These are phyloP conservation scores for Fraxinus angustifolia DNA, from an alignment of 305 asterid species.

Conservation along the genomic window DNA sequence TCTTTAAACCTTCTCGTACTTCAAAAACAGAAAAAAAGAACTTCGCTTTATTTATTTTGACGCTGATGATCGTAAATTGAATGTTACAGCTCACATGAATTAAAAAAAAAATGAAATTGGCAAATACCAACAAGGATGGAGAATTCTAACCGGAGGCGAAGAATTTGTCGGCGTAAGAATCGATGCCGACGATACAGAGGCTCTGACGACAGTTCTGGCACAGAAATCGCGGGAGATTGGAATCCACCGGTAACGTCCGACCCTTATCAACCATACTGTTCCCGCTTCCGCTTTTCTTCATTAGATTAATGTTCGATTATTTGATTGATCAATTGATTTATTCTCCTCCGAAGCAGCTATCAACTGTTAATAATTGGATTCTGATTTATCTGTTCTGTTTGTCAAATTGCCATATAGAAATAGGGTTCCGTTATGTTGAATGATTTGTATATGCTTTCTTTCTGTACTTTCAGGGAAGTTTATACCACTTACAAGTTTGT, in stretches of 20 bases:
- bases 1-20: not conserved
- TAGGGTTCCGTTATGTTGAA: not conserved
- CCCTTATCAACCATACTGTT: slow-evolving; percentile 50
- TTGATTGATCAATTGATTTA: not conserved
- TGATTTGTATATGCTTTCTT: not conserved
- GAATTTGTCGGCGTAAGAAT: slow-evolving; percentile 70
- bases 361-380: not conserved
- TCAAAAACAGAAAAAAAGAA: not conserved
- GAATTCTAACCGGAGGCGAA: slow-evolving; percentile 53
- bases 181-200: slow-evolving; percentile 72
- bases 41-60: not conserved
- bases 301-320: slow-evolving; percentile 28
- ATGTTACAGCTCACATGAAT: not conserved
- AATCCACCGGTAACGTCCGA: slow-evolving; percentile 82
- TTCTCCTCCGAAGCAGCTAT: not conserved
- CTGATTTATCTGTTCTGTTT: not conserved
- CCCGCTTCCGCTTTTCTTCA: slow-evolving; percentile 48
- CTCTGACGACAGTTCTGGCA: slow-evolving; percentile 93
- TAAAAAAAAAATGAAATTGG: not conserved
- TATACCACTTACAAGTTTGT: not conserved
- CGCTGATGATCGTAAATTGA: not conserved
- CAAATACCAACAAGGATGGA: not conserved
- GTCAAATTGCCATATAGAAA: not conserved
- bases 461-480: not conserved
- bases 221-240: slow-evolving; percentile 84